A percentile compares a stretch with the other conserved stretches of the same genome.
Evolutionary conservation across 345 rosid genomes (phyloP).

Genomic region (Populus simonii): DNA sequence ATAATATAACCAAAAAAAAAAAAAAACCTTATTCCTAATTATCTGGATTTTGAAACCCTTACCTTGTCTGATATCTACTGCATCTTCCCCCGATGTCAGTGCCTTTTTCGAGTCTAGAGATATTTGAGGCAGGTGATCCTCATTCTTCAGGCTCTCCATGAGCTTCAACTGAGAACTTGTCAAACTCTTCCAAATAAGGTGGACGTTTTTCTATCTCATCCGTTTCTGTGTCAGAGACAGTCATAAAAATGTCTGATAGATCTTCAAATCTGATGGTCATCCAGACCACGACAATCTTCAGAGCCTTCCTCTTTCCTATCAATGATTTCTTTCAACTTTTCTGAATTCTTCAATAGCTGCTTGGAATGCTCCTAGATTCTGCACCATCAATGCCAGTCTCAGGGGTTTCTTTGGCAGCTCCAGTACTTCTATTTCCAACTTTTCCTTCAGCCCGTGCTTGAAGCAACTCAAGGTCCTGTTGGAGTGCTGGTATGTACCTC

Average conservation of each 20-base stretch:
- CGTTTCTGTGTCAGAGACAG: too few species aligned
- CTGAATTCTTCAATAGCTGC: conserved; percentile 29
- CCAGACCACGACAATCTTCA: conserved; percentile 42
- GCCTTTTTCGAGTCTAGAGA: too few species aligned
- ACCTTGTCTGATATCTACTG: too few species aligned
- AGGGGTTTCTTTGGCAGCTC: conserved; percentile 24
- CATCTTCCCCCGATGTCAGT: too few species aligned
- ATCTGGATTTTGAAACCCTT: too few species aligned
- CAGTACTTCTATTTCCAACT: conserved; percentile 21
- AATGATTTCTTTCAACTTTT: conserved; percentile 48
- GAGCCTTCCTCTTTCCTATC: conserved; percentile 38
- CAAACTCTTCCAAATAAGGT: too few species aligned
- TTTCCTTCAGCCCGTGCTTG: conserved; percentile 44
- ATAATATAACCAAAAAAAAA: too few species aligned
- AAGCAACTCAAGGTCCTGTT: conserved; percentile 77
- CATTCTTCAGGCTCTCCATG: too few species aligned
- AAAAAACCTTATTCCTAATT: too few species aligned
- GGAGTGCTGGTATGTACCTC: conserved; percentile 74
- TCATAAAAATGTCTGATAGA: conserved; percentile 80
- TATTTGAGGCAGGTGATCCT: too few species aligned
- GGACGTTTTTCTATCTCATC: too few species aligned
- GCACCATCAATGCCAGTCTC: conserved; percentile 2
- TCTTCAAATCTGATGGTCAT: conserved; percentile 64
- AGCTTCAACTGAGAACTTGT: too few species aligned
- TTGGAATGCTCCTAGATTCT: conserved; percentile 19